These are phyloP conservation scores for Trichosporon inkin DNA, from an alignment of 1,284 basidiomycete genomes.

Conservation along the genomic window DNA sequence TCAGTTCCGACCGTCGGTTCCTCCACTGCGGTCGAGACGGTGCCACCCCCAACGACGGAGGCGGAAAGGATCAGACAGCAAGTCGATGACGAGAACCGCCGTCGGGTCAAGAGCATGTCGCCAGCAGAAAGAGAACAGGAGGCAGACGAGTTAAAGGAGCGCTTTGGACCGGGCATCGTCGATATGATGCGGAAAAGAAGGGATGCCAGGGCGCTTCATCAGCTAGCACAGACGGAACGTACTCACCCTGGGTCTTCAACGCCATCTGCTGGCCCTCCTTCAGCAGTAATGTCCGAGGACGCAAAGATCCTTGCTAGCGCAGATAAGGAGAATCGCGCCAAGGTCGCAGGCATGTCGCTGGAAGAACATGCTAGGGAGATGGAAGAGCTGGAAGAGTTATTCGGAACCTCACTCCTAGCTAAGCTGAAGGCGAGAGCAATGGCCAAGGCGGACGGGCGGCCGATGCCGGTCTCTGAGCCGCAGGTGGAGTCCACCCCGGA, in stretches of 20 bases:
- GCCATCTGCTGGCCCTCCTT: background rate
- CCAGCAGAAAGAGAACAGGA: slow-evolving; percentile 60
- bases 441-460: background rate
- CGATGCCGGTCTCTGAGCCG: background rate
- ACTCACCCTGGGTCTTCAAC: background rate
- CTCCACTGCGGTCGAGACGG: background rate
- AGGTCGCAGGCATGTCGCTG: slow-evolving; percentile 58
- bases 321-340: slow-evolving; percentile 42
- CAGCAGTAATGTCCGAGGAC: slow-evolving; percentile 14
- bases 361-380: slow-evolving; percentile 60
- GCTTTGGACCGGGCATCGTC: slow-evolving; percentile 62
- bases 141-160: slow-evolving; percentile 60
- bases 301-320: slow-evolving; percentile 10
- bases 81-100: slow-evolving; percentile 42
- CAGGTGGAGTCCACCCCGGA: background rate
- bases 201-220: background rate
- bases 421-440: slow-evolving; percentile 53
- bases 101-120: slow-evolving; percentile 58
- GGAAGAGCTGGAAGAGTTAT: slow-evolving; percentile 61
- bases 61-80: slow-evolving; percentile 14
- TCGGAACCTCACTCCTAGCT: slow-evolving; percentile 62
- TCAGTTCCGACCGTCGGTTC: slow-evolving; percentile 6
- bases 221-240: background rate
- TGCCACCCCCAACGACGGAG: slow-evolving; percentile 1
- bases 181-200: slow-evolving; percentile 56